Evolutionary conservation across 805 yeast species (phyloP).

Genomic region (Barnettozyma californica): DNA sequence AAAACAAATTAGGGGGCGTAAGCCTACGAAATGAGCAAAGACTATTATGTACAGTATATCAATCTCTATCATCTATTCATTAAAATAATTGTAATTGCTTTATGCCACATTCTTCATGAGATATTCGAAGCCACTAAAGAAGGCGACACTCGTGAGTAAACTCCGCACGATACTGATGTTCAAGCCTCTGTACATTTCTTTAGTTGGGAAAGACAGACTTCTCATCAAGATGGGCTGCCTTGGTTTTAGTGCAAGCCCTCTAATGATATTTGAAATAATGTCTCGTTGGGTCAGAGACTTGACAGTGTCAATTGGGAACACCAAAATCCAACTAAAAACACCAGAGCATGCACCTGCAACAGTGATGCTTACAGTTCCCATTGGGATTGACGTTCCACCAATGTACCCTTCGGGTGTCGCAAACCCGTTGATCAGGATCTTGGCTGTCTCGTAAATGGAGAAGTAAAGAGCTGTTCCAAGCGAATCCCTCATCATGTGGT

Average conservation of each 20-base stretch:
- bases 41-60: not conserved
- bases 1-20: not conserved
- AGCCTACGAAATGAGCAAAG: not conserved
- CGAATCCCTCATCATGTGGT: slow-evolving; percentile 64
- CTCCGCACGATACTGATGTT: slow-evolving; percentile 72
- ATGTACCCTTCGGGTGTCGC: slow-evolving; percentile 25
- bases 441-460: slow-evolving; percentile 69
- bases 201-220: slow-evolving; percentile 34
- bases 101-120: slow-evolving; percentile 51
- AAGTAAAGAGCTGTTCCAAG: slow-evolving; percentile 70
- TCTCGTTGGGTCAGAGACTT: slow-evolving; percentile 75
- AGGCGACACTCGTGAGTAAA: slow-evolving; percentile 66
- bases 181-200: slow-evolving; percentile 67
- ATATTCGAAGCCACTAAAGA: slow-evolving; percentile 68
- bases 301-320: slow-evolving; percentile 78
- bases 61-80: not conserved
- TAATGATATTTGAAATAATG: slow-evolving; percentile 59
- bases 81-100: not conserved
- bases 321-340: slow-evolving; percentile 63
- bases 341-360: slow-evolving; percentile 81
- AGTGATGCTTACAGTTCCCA: slow-evolving; percentile 43
- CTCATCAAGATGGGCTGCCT: slow-evolving; percentile 30
- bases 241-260: slow-evolving; percentile 43
- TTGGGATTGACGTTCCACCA: slow-evolving; percentile 26
- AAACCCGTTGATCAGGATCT: slow-evolving; percentile 37